A percentile compares a stretch with the other conserved stretches of the same genome.
Evolutionary conservation across 495 filamentous ascomycete species (phyloP).

Genomic region (Aspergillus indologenus): DNA sequence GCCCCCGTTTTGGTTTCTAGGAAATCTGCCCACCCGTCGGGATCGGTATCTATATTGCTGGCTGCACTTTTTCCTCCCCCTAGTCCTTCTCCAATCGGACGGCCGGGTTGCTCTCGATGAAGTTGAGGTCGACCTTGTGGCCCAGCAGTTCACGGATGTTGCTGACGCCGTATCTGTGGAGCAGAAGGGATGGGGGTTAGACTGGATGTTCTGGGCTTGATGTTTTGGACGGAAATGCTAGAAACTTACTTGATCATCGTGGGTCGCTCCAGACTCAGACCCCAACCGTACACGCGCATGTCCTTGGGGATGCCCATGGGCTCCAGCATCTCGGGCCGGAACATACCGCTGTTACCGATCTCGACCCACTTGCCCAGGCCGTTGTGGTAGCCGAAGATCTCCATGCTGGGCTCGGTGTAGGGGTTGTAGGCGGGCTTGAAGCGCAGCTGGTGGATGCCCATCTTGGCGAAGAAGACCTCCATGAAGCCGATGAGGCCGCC

Average conservation of each 20-base stretch:
- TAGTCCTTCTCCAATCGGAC: conserved; percentile 75
- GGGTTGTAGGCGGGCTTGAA: conserved; percentile 99
- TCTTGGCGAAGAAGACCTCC: conserved; percentile 92
- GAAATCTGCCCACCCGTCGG: conserved; percentile 11
- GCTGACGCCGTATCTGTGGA: conserved; percentile 63
- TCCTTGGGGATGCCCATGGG: conserved; percentile 85
- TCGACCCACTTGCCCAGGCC: conserved; percentile 90
- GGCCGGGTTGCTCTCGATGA: conserved; percentile 79
- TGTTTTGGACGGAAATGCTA: too few species aligned
- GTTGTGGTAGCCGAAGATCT: conserved; percentile 90
- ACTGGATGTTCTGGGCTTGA: neutral
- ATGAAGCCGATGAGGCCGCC: conserved; percentile 96
- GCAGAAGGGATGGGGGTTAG: neutral
- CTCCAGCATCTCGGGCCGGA: conserved; percentile 93
- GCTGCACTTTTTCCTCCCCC: too few species aligned
- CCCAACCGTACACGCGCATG: conserved; percentile 88
- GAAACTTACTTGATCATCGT: conserved; percentile 88
- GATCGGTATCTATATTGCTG: conserved; percentile 2
- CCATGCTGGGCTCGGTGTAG: conserved; percentile 97
- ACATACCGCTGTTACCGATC: conserved; percentile 98
- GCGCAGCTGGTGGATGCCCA: conserved; percentile 82
- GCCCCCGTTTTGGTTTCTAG: conserved; percentile 16
- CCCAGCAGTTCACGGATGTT: conserved; percentile 85
- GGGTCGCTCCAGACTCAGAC: conserved; percentile 84
- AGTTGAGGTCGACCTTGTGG: conserved; percentile 78